Evolutionary conservation across 208 protist species (phyloP).

Genomic region (Trichomonas tenax): DNA sequence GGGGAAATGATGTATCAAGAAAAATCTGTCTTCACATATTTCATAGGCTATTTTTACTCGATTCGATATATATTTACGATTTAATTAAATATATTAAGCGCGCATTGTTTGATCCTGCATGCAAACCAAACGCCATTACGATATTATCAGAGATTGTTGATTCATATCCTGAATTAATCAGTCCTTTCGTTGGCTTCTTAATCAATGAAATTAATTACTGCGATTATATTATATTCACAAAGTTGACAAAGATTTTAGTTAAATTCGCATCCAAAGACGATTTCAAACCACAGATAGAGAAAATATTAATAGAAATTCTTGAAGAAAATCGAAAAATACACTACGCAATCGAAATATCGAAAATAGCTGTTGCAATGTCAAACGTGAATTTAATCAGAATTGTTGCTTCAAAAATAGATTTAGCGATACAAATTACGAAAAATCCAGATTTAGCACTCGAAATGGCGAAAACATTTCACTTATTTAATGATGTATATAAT

Average conservation of each 20-base stretch:
- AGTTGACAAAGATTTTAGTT: not conserved
- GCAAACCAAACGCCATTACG: not conserved
- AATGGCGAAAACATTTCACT: not conserved
- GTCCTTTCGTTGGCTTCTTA: not conserved
- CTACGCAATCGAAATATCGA: not conserved
- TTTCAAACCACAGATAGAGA: not conserved
- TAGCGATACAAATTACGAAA: not conserved
- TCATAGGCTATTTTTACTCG: not conserved
- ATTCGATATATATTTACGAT: not conserved
- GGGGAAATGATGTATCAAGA: not conserved
- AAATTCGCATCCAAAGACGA: not conserved
- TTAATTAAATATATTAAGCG: not conserved
- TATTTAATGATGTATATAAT: not conserved
- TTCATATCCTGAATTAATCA: not conserved
- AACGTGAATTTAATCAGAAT: not conserved
- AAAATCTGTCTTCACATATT: not conserved
- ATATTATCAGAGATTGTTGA: not conserved
- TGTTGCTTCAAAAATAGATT: not conserved
- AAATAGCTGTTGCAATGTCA: not conserved
- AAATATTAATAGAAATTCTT: not conserved
- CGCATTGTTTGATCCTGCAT: not conserved
- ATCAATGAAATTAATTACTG: not conserved
- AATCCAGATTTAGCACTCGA: not conserved
- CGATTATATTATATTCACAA: not conserved
- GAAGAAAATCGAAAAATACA: not conserved